These are phyloP conservation scores for Tulasnella sp. DNA, from an alignment of 768 basidiomycete species.

Conservation along the genomic window DNA sequence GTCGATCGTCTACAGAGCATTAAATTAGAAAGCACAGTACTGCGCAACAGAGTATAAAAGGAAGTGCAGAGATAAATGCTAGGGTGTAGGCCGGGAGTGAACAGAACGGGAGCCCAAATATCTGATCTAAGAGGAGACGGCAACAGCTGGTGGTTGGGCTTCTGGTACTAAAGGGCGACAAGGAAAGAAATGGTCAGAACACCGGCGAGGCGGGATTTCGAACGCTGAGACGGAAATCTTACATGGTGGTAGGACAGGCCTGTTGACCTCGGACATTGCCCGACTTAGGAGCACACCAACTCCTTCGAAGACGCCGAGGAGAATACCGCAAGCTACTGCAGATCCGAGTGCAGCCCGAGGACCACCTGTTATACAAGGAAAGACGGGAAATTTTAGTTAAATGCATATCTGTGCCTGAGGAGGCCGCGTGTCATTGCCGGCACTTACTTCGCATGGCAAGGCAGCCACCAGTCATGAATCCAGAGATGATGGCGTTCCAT, in stretches of 20 bases:
- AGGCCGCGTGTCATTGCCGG: background rate
- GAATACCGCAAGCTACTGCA: slow-evolving; percentile 92
- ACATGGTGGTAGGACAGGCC: slow-evolving; percentile 76
- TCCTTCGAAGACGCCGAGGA: slow-evolving; percentile 90
- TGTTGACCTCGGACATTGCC: slow-evolving; percentile 74
- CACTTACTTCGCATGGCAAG: slow-evolving; percentile 85
- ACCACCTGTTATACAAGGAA: slow-evolving; percentile 52
- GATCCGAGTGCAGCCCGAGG: slow-evolving; percentile 84
- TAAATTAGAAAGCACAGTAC: background rate
- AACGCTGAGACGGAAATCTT: slow-evolving; percentile 30
- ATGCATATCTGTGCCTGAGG: background rate
- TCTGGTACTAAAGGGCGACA: background rate
- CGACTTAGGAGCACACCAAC: slow-evolving; percentile 88
- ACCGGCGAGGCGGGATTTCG: background rate
- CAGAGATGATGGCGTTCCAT: slow-evolving; percentile 98
- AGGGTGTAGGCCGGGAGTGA: background rate
- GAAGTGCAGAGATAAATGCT: background rate
- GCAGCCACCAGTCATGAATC: slow-evolving; percentile 97
- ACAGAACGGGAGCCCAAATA: background rate
- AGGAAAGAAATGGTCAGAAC: background rate
- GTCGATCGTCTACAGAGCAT: background rate
- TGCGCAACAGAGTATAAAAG: background rate
- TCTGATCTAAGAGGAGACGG: background rate
- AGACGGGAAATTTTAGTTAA: background rate
- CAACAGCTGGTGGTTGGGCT: background rate